Conservation (phyloP, 176 grass and related monocot species). For the maize (Zea mays) region DNA sequence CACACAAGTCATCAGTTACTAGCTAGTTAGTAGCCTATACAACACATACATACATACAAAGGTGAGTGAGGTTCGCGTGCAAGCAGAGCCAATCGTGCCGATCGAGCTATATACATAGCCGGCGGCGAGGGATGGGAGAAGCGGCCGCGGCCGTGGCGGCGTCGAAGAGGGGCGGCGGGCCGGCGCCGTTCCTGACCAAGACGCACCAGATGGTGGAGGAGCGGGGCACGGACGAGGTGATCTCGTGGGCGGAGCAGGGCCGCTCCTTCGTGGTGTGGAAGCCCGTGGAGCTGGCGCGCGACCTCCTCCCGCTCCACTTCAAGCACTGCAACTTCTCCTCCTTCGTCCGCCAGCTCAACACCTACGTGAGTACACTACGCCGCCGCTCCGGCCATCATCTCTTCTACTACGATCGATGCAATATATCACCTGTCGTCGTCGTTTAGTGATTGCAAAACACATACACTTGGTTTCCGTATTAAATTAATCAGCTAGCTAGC, state of each 20-base stretch:
- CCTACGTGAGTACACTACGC: constrained; percentile 57
- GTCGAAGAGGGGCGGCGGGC: constrained; percentile 28
- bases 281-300: constrained; percentile 76
- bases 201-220: constrained; percentile 90
- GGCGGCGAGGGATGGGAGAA: not conserved
- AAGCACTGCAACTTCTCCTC: constrained; percentile 99
- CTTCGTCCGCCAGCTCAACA: constrained; percentile 96
- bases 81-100: not conserved
- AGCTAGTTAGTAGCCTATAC: not conserved
- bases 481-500: no score
- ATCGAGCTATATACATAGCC: no score
- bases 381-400: no score
- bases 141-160: not conserved
- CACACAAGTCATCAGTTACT: not conserved
- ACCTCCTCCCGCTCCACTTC: constrained; percentile 92
- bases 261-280: constrained; percentile 94
- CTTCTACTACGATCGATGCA: no score
- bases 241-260: constrained; percentile 83
- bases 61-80: not conserved
- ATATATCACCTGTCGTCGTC: no score
- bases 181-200: constrained; percentile 90
- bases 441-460: no score
- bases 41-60: not conserved
- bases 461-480: no score
- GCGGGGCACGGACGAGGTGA: constrained; percentile 61